Conservation (phyloP, 148 eudicot species). For the Silene uniflora region DNA sequence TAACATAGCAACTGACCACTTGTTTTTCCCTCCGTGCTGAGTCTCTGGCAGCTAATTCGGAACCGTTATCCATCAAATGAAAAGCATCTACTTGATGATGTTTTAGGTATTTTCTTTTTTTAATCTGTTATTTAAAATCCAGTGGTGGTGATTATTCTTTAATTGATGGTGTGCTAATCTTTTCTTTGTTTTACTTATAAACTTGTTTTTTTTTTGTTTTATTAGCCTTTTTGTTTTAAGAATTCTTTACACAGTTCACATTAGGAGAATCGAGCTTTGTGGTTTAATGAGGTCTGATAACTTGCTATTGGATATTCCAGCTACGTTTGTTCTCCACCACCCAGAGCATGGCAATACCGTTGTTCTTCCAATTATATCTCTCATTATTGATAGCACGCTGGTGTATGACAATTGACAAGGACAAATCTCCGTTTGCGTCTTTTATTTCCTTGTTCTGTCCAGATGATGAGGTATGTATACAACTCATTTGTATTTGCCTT, state of each 20-base stretch:
- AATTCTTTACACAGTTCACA: too few species aligned
- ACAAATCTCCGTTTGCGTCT: slow-evolving; percentile 77
- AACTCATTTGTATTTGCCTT: background rate
- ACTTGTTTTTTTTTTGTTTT: too few species aligned
- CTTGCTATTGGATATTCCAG: too few species aligned
- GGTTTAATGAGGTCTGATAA: too few species aligned
- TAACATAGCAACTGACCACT: too few species aligned
- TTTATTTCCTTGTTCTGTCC: slow-evolving; percentile 89
- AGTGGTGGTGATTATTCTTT: too few species aligned
- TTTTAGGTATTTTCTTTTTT: slow-evolving; percentile 65
- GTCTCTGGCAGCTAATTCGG: slow-evolving; percentile 60
- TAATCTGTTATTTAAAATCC: too few species aligned
- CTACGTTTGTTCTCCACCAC: slow-evolving; percentile 97
- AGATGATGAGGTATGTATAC: slow-evolving; percentile 54
- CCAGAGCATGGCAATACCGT: slow-evolving; percentile 98
- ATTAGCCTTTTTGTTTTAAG: too few species aligned
- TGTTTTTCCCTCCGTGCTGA: too few species aligned
- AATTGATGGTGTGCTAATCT: too few species aligned
- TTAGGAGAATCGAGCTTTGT: too few species aligned
- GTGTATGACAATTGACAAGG: slow-evolving; percentile 76
- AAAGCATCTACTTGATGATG: slow-evolving; percentile 80
- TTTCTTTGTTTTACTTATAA: too few species aligned
- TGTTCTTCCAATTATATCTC: slow-evolving; percentile 83
- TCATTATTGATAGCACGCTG: slow-evolving; percentile 76
- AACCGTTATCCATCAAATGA: slow-evolving; percentile 68